These are phyloP conservation scores for Arthrobotrys musiformis DNA, from an alignment of 2,329 filamentous ascomycete species.

Conservation along the genomic window DNA sequence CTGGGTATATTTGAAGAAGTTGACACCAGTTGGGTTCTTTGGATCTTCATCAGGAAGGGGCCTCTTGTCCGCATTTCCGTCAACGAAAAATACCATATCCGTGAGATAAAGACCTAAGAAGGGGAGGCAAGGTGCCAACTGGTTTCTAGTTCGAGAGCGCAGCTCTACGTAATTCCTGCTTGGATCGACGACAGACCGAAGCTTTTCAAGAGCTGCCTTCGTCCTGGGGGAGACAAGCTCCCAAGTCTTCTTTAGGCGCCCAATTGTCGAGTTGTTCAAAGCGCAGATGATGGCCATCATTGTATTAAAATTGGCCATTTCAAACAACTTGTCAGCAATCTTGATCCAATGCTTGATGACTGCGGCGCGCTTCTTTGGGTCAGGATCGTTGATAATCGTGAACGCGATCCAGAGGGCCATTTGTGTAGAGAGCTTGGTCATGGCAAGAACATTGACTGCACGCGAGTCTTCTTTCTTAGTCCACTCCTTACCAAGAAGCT, in stretches of 20 bases:
- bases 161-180: conserved; percentile 90
- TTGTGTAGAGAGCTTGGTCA: conserved; percentile 92
- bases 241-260: conserved; percentile 89
- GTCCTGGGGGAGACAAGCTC: conserved; percentile 85
- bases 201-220: conserved; percentile 78
- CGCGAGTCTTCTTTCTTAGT: conserved; percentile 84
- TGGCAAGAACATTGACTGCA: conserved; percentile 89
- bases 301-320: conserved; percentile 94
- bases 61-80: conserved; percentile 82
- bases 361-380: conserved; percentile 88
- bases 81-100: conserved; percentile 93
- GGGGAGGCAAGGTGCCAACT: conserved; percentile 89
- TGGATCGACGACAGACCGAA: conserved; percentile 87
- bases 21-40: conserved; percentile 80
- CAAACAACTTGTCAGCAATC: conserved; percentile 84
- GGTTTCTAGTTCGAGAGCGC: conserved; percentile 82
- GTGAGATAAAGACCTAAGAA: conserved; percentile 97
- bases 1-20: conserved; percentile 96
- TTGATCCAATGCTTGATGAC: conserved; percentile 99
- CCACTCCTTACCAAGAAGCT: conserved; percentile 91
- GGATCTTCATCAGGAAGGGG: conserved; percentile 69
- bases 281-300: conserved; percentile 97
- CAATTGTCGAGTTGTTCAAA: conserved; percentile 89
- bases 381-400: conserved; percentile 86
- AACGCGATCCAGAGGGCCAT: conserved; percentile 92